Evolutionary conservation across 2,329 filamentous ascomycete species (phyloP).

Genomic region (Delphinella strobiligena): DNA sequence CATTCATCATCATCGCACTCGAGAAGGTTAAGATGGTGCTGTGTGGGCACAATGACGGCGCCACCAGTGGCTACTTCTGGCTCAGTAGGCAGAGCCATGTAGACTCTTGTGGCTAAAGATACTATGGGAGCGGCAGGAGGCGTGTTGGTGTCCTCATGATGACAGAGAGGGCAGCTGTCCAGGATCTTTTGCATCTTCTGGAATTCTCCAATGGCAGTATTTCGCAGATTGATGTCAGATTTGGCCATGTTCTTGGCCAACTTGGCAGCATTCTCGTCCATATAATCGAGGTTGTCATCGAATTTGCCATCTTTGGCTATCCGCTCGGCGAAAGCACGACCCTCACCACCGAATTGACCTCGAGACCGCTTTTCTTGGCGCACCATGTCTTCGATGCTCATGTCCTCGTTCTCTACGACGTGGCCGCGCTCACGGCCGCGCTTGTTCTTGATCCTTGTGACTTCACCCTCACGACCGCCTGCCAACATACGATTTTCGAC

Average conservation of each 20-base stretch:
- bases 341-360: conserved; percentile 66
- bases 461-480: conserved; percentile 60
- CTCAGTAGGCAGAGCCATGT: conserved; percentile 76
- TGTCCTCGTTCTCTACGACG: conserved; percentile 86
- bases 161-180: conserved; percentile 79
- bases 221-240: conserved; percentile 77
- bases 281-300: conserved; percentile 85
- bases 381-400: conserved; percentile 95
- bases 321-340: conserved; percentile 70
- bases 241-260: conserved; percentile 80
- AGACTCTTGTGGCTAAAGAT: conserved; percentile 74
- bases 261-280: conserved; percentile 91
- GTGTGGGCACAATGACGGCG: conserved; percentile 77
- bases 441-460: conserved; percentile 65
- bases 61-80: conserved; percentile 77
- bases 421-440: conserved; percentile 73
- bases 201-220: conserved; percentile 74
- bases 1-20: conserved; percentile 98
- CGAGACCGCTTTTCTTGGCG: conserved; percentile 81
- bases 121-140: conserved; percentile 76
- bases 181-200: conserved; percentile 80
- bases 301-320: conserved; percentile 92
- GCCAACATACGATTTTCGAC: conserved; percentile 87
- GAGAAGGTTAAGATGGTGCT: conserved; percentile 80
- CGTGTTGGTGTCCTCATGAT: conserved; percentile 71